Evolutionary conservation across 2,329 filamentous ascomycete species (phyloP), one percentile per base, ranked within the genome.

Genomic region (Cercospora citrullina): DNA sequence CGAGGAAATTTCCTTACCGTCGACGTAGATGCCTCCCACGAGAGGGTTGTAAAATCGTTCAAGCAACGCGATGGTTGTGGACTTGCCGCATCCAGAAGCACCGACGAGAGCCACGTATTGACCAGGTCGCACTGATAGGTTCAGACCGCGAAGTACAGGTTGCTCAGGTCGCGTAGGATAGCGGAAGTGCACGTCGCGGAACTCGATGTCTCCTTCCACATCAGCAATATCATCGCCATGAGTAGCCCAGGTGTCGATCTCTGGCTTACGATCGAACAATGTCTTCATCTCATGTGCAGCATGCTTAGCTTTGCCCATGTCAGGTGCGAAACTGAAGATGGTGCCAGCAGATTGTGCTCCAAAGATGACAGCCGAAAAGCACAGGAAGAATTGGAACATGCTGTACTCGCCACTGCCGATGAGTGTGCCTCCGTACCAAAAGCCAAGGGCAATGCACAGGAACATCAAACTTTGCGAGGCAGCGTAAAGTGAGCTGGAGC

Each of bases 11-110:
- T 97, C 92, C 71, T 89, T 87, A 65, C 89, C 92, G 75, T 98
- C 94, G 18, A 98, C 85, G 67, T 88, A 92, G 36, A 99, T 85
- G 14, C 89, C 89, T 12, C 95, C 95, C 0, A 87, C 85, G 0
- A 95, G 85, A 0, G 94, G 92, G 74, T 98, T 93, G 77, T 98
- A 98, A 82, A 98, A 98, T 36, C 95, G 91, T 79, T 98, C 94
- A 33, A 98, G 84, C 4, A 98, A 85, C 3, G 92, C 91, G 77
- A 98, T 96, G 0, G 94, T 96, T 0, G 95, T 98, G 60, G 89
- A 93, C 83, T 99, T 98, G 67, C 95, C 95, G 76, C 94, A 97
- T 2, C 95, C 94, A 57, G 91, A 95, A 0, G 94, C 91, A n/a
- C 95, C 95, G 8, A 98, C 95, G 2, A 98, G 86, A 0, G 94